These are phyloP conservation scores for Entomortierella lignicola DNA, from an alignment of 192 early-diverging fungal genomes.

Conservation along the genomic window DNA sequence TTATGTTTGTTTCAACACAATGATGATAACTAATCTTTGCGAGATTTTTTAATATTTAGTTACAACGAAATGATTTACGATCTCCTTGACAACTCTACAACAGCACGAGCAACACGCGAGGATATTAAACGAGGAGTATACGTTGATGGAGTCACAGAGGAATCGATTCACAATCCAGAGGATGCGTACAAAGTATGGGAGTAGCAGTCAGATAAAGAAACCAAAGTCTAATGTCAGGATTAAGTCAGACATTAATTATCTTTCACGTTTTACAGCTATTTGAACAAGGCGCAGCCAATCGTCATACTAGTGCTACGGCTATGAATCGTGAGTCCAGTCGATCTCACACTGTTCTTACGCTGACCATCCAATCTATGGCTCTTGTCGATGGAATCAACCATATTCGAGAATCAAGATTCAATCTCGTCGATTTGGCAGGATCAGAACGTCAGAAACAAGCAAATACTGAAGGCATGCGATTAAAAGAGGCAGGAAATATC, in stretches of 20 bases:
- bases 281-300: slow-evolving; percentile 73
- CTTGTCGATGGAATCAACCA: slow-evolving; percentile 65
- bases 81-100: slow-evolving; percentile 75
- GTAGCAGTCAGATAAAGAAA: not conserved
- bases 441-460: slow-evolving; percentile 77
- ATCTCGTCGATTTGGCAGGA: slow-evolving; percentile 83
- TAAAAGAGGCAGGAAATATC: slow-evolving; percentile 87
- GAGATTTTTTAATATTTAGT: slow-evolving; percentile 8
- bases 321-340: slow-evolving; percentile 91
- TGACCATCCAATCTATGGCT: slow-evolving; percentile 77
- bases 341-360: slow-evolving; percentile 83
- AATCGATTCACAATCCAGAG: slow-evolving; percentile 68
- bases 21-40: too few species aligned
- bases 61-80: slow-evolving; percentile 95
- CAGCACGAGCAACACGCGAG: slow-evolving; percentile 68
- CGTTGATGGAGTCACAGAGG: slow-evolving; percentile 73
- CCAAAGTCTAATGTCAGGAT: not conserved
- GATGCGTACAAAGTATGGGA: slow-evolving; percentile 64
- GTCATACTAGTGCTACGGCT: slow-evolving; percentile 73
- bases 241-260: too few species aligned
- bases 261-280: slow-evolving; percentile 53
- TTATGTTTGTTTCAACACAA: too few species aligned
- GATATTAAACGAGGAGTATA: slow-evolving; percentile 76
- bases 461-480: slow-evolving; percentile 68
- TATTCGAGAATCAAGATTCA: slow-evolving; percentile 75